Base-by-base conservation (phyloP, 2,329 filamentous ascomycete genomes). In the Colletotrichum zoysiae region DNA sequence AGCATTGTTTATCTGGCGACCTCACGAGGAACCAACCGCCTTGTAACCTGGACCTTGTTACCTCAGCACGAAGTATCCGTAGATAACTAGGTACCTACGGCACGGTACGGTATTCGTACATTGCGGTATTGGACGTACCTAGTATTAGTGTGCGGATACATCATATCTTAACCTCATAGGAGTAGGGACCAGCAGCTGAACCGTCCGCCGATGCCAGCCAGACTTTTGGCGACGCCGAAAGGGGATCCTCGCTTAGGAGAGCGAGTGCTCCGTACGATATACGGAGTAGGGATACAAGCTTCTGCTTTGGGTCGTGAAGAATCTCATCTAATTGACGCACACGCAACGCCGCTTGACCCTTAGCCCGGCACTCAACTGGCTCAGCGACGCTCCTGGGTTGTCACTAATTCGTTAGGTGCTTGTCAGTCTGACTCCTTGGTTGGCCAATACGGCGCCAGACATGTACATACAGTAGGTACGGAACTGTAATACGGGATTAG, bases 171-270 rank as follows among this genome's bases (percentile, higher is more conserved):
- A n/a, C 20, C 20, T 48, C 12, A 46, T n/a, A 18, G n/a, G n/a
- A n/a, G 46, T 48, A 42, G 59, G 59, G 70, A 56, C 70, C 70
- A 68, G 33, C 40, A 61, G 67, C 26, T 67, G 67, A 57, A 67
- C 70, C 70, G 59, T 69, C 48, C 65, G 42, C 30, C 50, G n/a
- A n/a, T n/a, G n/a, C n/a, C n/a, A n/a, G 12, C 20, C 30, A 61
- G 30, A 38, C 42, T n/a, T n/a, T 50, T 20, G n/a, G 23, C 35
- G 35, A 9, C 35, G 14, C 20, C 38, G 11, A 26, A 50, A 64
- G 55, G 55, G 26, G 59, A 30, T 51, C n/a, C 46, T 51, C 59
- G 46, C 46, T n/a, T 30, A 51, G 59, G 46, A 51, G 59, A 62
- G 33, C 9, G 33, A 51, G n/a, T 14, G 18, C 46, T n/a, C 46